phyloP scores from a whole-genome alignment of 805 yeast genomes.

The Ogataea saltuana region DNA sequence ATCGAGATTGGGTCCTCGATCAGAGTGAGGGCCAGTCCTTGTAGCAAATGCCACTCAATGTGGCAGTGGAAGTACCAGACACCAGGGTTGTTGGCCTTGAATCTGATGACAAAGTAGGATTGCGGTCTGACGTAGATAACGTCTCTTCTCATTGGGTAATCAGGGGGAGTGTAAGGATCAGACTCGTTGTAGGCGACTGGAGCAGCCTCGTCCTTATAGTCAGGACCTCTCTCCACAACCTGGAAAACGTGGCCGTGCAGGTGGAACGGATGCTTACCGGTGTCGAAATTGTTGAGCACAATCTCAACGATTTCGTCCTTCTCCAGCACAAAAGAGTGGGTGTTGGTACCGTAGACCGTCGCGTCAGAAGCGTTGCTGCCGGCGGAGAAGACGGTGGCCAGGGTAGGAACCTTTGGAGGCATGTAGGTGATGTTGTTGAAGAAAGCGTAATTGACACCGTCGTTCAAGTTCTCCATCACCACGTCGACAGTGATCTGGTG shows the following conservation, averaged over 20 bases:
- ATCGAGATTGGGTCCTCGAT: conserved; percentile 82
- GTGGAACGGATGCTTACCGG: conserved; percentile 97
- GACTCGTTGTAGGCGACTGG: conserved; percentile 60
- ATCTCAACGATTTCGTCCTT: conserved; percentile 73
- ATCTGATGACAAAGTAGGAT: conserved; percentile 83
- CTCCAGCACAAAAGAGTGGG: conserved; percentile 70
- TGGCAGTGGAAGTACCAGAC: conserved; percentile 99
- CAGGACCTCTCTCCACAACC: conserved; percentile 68
- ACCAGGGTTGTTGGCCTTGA: conserved; percentile 94
- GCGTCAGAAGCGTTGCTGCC: conserved; percentile 58
- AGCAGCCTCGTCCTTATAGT: conserved; percentile 51
- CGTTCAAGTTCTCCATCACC: conserved; percentile 75
- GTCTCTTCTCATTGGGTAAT: conserved; percentile 83
- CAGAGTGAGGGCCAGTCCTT: conserved; percentile 81
- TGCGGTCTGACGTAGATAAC: conserved; percentile 76
- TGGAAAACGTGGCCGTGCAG: conserved; percentile 94
- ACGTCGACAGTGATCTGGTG: conserved; percentile 69
- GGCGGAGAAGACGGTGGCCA: conserved; percentile 75
- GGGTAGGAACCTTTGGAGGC: conserved; percentile 81
- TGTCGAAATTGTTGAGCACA: conserved; percentile 80
- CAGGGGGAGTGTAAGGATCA: conserved; percentile 57
- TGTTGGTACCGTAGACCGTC: conserved; percentile 73
- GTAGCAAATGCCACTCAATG: conserved; percentile 96
- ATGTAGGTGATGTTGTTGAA: conserved; percentile 84
- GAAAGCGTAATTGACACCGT: conserved; percentile 95